These are phyloP conservation scores for Aquilaria yunnanensis DNA, from an alignment of 345 rosid genomes.

Conservation along the genomic window DNA sequence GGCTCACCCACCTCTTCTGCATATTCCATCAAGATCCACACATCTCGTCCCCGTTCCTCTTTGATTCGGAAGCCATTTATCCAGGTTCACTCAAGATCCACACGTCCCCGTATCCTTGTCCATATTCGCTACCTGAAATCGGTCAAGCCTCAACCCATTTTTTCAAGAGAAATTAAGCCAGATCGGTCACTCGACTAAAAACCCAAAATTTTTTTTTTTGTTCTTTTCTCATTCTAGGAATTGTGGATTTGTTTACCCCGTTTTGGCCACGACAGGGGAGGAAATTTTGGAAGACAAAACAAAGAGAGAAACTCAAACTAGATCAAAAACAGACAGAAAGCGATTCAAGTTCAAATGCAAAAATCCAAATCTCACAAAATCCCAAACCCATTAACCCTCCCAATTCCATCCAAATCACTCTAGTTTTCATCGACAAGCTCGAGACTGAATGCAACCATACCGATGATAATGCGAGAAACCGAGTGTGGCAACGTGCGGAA, in stretches of 20 bases:
- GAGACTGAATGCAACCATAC: not conserved
- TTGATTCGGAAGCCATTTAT: conserved; percentile 47
- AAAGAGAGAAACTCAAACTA: not conserved
- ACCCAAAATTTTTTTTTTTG: not conserved
- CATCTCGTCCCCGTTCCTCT: conserved; percentile 67
- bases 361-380: not conserved
- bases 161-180: too few relatives aligned
- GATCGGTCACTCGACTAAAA: too few relatives aligned
- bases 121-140: too few relatives aligned
- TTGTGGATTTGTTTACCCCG: too few relatives aligned
- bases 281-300: conserved; percentile 1
- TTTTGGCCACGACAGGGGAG: not conserved
- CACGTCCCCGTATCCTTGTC: too few relatives aligned
- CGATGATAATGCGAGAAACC: not conserved
- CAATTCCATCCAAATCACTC: not conserved
- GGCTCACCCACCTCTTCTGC: conserved; percentile 62
- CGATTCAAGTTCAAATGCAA: not conserved
- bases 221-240: not conserved
- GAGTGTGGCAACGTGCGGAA: too few relatives aligned
- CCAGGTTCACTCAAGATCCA: too few relatives aligned
- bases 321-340: not conserved
- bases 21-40: conserved; percentile 87
- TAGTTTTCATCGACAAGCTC: not conserved
- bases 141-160: too few relatives aligned
- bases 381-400: not conserved